Evolutionary conservation across 306 rosid genomes (phyloP).

Genomic region (Macrotyloma uniflorum): DNA sequence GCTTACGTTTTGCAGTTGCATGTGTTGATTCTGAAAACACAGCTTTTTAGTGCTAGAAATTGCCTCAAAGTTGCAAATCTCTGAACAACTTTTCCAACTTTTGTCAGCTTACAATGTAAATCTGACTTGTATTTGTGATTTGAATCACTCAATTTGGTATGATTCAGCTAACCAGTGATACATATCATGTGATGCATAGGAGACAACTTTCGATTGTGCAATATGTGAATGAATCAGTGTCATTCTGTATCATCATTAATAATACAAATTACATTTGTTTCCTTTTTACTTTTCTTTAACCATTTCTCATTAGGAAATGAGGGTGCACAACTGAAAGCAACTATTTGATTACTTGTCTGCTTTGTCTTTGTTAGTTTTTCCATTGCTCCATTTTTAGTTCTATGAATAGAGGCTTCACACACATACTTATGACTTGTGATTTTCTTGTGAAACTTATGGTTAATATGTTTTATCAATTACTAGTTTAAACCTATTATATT

Average conservation of each 20-base stretch:
- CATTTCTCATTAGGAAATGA: background rate
- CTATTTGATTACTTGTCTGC: background rate
- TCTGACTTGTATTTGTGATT: background rate
- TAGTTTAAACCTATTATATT: background rate
- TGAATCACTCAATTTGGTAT: background rate
- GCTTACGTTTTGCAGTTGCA: background rate
- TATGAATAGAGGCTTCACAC: background rate
- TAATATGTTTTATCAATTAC: background rate
- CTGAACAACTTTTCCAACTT: background rate
- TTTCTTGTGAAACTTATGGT: background rate
- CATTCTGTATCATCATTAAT: background rate
- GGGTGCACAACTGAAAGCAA: background rate
- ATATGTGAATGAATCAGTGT: background rate
- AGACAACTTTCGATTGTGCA: background rate
- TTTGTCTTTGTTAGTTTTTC: background rate
- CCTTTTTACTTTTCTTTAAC: background rate
- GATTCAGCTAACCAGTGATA: background rate
- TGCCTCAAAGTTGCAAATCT: background rate
- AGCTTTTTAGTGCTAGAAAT: background rate
- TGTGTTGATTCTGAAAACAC: background rate
- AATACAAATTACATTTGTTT: background rate
- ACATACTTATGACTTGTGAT: background rate
- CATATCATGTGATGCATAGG: background rate
- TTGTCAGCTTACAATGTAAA: constrained; percentile 6
- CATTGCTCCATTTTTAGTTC: background rate